A percentile compares a stretch with the other conserved stretches of the same genome.
phyloP scores from a whole-genome alignment of 2,329 filamentous ascomycete species.

The Trichoderma koningii region DNA sequence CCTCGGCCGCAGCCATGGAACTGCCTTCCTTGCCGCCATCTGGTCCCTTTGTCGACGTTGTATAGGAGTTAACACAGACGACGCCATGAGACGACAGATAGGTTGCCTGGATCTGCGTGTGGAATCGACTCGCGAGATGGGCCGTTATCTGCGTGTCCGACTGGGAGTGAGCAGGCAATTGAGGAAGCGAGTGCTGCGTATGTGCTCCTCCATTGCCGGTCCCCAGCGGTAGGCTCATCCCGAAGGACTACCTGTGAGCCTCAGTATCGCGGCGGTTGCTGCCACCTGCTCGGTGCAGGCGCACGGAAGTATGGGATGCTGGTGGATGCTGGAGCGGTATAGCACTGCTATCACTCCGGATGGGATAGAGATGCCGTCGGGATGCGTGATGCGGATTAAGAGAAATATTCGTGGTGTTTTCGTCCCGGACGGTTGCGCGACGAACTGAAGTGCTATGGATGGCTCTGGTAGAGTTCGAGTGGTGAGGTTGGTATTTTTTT shows the following conservation, averaged over 20 bases:
- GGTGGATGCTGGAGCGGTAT: too few relatives aligned
- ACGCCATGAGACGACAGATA: conserved; percentile 88
- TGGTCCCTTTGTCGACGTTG: conserved; percentile 79
- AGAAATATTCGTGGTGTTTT: too few relatives aligned
- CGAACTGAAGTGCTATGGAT: too few relatives aligned
- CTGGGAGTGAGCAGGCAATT: conserved; percentile 80
- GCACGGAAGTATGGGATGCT: too few relatives aligned
- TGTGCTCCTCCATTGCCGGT: conserved; percentile 61
- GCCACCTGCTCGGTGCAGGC: too few relatives aligned
- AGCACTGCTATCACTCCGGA: too few relatives aligned
- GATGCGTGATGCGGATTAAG: too few relatives aligned
- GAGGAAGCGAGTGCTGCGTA: conserved; percentile 83
- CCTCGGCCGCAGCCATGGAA: conserved; percentile 88
- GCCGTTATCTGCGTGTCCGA: conserved; percentile 77
- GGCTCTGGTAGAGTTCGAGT: too few relatives aligned
- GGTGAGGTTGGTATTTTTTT: too few relatives aligned
- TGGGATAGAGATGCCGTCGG: too few relatives aligned
- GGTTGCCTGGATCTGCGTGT: conserved; percentile 85
- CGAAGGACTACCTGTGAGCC: conserved; percentile 49
- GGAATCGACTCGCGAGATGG: conserved; percentile 85
- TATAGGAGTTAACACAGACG: conserved; percentile 93
- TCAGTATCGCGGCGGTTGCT: background rate
- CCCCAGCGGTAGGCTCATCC: conserved; percentile 55
- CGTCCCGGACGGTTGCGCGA: too few relatives aligned
- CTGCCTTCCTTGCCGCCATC: conserved; percentile 92